A percentile compares a stretch with the other conserved stretches of the same genome.
These are phyloP conservation scores for Oryza glaberrima DNA, from an alignment of 176 grass and related monocot genomes.

Conservation along the genomic window DNA sequence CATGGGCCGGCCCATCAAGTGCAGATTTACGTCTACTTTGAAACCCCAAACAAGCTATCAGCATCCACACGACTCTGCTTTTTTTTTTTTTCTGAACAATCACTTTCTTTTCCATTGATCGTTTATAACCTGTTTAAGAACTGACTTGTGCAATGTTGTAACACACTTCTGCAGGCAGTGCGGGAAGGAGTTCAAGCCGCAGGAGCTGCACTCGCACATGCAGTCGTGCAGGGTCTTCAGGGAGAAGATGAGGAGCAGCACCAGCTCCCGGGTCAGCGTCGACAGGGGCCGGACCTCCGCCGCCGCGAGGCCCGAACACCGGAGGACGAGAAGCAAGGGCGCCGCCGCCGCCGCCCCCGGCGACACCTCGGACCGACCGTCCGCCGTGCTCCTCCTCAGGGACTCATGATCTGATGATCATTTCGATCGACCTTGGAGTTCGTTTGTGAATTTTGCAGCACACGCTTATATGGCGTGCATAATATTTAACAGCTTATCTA, in stretches of 20 bases:
- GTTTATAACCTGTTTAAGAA: neutral
- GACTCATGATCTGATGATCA: slow-evolving; percentile 1
- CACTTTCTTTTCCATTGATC: neutral
- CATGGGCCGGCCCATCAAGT: neutral
- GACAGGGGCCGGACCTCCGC: neutral
- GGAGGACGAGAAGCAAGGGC: neutral
- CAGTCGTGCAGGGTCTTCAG: slow-evolving; percentile 65
- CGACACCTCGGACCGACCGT: neutral
- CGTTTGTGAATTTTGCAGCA: neutral
- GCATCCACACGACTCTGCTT: neutral
- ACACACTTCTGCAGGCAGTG: slow-evolving; percentile 44
- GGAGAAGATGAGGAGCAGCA: slow-evolving; percentile 41
- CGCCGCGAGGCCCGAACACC: neutral
- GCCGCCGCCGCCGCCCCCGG: neutral
- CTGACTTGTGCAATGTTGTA: neutral
- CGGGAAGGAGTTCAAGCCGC: slow-evolving; percentile 67
- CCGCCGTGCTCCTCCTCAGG: slow-evolving; percentile 38
- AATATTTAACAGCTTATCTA: neutral
- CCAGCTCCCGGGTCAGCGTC: neutral
- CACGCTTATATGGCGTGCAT: too few species aligned
- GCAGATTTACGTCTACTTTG: neutral
- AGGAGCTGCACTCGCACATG: slow-evolving; percentile 69
- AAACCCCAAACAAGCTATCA: neutral
- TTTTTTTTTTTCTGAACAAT: too few species aligned
- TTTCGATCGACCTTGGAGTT: neutral